These are phyloP conservation scores for Aspergillus bertholletiae DNA, from an alignment of 495 filamentous ascomycete species.

Conservation along the genomic window DNA sequence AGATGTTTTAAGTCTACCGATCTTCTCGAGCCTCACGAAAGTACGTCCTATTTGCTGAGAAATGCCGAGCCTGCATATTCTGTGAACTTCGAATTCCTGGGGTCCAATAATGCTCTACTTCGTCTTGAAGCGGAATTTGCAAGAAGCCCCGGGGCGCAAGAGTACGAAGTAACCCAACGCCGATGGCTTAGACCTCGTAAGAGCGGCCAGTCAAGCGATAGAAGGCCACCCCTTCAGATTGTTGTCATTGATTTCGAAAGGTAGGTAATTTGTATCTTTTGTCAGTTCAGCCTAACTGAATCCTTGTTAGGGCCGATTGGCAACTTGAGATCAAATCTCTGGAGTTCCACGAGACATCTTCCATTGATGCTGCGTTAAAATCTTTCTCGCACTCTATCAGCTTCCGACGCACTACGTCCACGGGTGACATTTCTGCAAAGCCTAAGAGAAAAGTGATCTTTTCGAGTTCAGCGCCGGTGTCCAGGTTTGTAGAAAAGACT, in stretches of 20 bases:
- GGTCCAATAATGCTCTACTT: slow-evolving; percentile 21
- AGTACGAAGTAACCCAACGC: slow-evolving; percentile 28
- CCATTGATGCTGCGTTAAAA: slow-evolving; percentile 21
- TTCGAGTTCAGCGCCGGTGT: slow-evolving; percentile 16
- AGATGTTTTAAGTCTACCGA: slow-evolving; percentile 26
- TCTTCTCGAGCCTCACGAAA: slow-evolving; percentile 48
- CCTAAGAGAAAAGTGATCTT: slow-evolving; percentile 27
- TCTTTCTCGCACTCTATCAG: slow-evolving; percentile 23
- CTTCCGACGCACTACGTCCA: slow-evolving; percentile 14
- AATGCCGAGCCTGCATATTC: slow-evolving; percentile 28
- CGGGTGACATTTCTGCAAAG: slow-evolving; percentile 18
- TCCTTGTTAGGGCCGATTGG: slow-evolving; percentile 32
- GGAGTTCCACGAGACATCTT: slow-evolving; percentile 23
- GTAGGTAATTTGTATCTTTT: slow-evolving; percentile 13
- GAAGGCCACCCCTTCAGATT: slow-evolving; percentile 28
- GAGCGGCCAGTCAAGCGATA: slow-evolving; percentile 13
- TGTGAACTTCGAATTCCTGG: slow-evolving; percentile 42
- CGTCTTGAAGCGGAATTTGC: slow-evolving; percentile 38
- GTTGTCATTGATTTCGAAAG: slow-evolving; percentile 32
- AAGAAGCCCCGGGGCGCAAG: slow-evolving; percentile 16
- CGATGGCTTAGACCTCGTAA: slow-evolving; percentile 32
- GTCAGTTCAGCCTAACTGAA: slow-evolving; percentile 4
- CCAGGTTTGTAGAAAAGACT: slow-evolving; percentile 45
- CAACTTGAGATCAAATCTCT: slow-evolving; percentile 36
- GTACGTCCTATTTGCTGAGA: slow-evolving; percentile 25